phyloP scores from a whole-genome alignment of 345 rosid genomes.

The thale cress (Arabidopsis thaliana) region TAIR10.1 NC_003070.9:3114501-3115000 shows the following conservation, averaged over 20 bases:
- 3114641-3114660: constrained; percentile 92
- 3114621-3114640: constrained; percentile 89
- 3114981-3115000: constrained; percentile 81
- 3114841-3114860: constrained; percentile 95
- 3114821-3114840: constrained; percentile 73
- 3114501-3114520: constrained; percentile 72
- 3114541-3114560: constrained; percentile 90
- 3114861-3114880: constrained; percentile 98
- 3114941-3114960: constrained; percentile 70
- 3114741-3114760: constrained; percentile 94
- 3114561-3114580: constrained; percentile 78
- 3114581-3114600: constrained; percentile 55
- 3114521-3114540: constrained; percentile 72
- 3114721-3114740: constrained; percentile 99
- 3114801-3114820: constrained; percentile 80
- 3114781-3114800: constrained; percentile 85
- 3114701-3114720: constrained; percentile 95
- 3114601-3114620: constrained; percentile 82
- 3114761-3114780: constrained; percentile 86
- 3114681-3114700: constrained; percentile 96
- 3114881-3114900: constrained; percentile 98
- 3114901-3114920: constrained; percentile 92
- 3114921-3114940: constrained; percentile 84
- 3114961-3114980: constrained; percentile 74
- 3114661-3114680: constrained; percentile 92